A percentile compares a stretch with the other conserved stretches of the same genome.
These are phyloP conservation scores for Leonotis leonurus DNA, from an alignment of 257 asterid species.

Conservation along the genomic window DNA sequence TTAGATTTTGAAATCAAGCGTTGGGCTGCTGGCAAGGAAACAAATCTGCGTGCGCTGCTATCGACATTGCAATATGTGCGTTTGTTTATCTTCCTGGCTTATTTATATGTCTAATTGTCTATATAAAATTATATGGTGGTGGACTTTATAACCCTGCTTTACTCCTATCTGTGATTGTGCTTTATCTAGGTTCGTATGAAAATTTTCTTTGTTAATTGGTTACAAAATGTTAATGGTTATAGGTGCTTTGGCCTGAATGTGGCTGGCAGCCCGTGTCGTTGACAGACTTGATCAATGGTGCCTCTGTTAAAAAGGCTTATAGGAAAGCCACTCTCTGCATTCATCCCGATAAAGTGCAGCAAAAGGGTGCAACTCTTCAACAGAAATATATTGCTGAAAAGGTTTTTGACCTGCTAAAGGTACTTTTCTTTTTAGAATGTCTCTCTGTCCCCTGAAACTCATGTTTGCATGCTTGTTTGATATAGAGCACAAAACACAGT, in stretches of 20 bases:
- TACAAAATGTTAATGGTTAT: slow-evolving; percentile 7
- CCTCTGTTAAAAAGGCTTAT: slow-evolving; percentile 78
- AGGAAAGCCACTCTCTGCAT: slow-evolving; percentile 97
- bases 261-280: slow-evolving; percentile 99
- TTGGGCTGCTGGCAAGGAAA: slow-evolving; percentile 99
- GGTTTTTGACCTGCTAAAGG: slow-evolving; percentile 98
- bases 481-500: slow-evolving; percentile 1
- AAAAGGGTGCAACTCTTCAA: slow-evolving; percentile 94
- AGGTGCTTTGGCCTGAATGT: slow-evolving; percentile 99
- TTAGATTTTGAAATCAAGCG: slow-evolving; percentile 91
- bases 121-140: not conserved
- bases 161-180: not conserved
- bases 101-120: no score
- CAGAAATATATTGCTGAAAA: slow-evolving; percentile 97
- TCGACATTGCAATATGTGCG: slow-evolving; percentile 96
- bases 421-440: slow-evolving; percentile 25
- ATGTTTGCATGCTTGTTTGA: not conserved
- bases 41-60: slow-evolving; percentile 90
- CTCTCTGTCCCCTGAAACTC: no score
- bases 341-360: slow-evolving; percentile 99
- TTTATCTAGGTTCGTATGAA: not conserved
- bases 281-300: slow-evolving; percentile 91
- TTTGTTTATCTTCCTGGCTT: slow-evolving; percentile 9
- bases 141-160: no score
- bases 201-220: slow-evolving; percentile 13